Base-by-base conservation (phyloP, 208 protist species). In the Leishmania arabica region DNA sequence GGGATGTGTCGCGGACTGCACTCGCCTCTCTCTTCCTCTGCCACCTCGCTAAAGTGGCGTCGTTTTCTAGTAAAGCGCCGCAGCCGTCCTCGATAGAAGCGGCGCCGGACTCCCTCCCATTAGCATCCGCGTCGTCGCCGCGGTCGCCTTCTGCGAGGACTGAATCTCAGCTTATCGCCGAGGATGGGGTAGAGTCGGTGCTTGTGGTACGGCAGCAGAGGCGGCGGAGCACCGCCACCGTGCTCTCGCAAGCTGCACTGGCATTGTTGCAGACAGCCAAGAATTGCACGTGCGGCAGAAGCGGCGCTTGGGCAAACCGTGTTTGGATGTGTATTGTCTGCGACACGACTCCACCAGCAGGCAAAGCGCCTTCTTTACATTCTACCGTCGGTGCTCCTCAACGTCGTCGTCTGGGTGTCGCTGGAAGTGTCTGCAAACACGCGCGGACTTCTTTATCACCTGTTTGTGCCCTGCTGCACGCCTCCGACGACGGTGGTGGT, bases 301-400 rank as follows among this genome's bases (percentile, higher is more conserved):
- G 72, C 37, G 60, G 56, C 60, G 70, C 73, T 80, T 19, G 75
- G 68, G n/a, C 37, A 65, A 3, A 40, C 75, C 9, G 75, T 88
- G 1, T 86, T 77, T 84, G 11, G 51, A 15, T 75, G 78, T 37
- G 62, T 79, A 0, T 1, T 89, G 60, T 6, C 66, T 11, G 84
- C 77, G 8, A 77, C 77, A 11, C 81, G 86, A n/a, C 80, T 78
- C 42, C 85, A 88, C 80, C 60, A 79, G 31, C 19, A 24, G 1
- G 85, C 86, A 24, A 81, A 72, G 60, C 81, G 72, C 66, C 37
- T 86, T 2, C 68, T 90, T 19, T 84, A 87, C 65, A 31, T 84
- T 31, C 58, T 86, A 7, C 60, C 91, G 47, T 86, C 86, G 1
- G 78, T 64, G 0, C 53, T 87, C 9, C 76, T 84, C 1, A 89